Evolutionary conservation across 352 stramenopile species (phyloP).

Genomic region (Elongisporangium anandrum): DNA sequence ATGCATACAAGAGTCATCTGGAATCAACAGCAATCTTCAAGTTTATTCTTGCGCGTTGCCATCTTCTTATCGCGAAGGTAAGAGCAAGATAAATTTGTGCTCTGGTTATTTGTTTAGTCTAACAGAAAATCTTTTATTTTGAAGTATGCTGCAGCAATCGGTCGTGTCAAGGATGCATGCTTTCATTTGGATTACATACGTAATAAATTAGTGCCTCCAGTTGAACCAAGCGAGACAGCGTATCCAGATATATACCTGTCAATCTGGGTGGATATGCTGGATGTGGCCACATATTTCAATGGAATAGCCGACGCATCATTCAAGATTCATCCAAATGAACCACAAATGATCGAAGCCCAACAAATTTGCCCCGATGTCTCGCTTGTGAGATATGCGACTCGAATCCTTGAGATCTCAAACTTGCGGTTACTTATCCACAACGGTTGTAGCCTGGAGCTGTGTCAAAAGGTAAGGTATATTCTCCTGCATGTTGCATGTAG

Average conservation of each 20-base stretch:
- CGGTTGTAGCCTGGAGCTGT: conserved; percentile 46
- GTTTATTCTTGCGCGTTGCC: conserved; percentile 50
- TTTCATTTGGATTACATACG: conserved; percentile 53
- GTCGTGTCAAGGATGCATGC: conserved; percentile 40
- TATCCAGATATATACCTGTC: conserved; percentile 52
- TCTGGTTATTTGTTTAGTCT: background rate
- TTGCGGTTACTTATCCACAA: conserved; percentile 39
- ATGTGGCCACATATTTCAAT: conserved; percentile 48
- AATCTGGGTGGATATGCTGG: conserved; percentile 55
- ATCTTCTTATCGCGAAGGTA: conserved; percentile 69
- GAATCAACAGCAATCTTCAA: conserved; percentile 39
- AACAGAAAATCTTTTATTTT: conserved; percentile 2
- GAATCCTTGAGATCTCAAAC: conserved; percentile 36
- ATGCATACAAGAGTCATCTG: conserved; percentile 35
- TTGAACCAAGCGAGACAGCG: conserved; percentile 11
- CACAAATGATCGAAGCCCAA: conserved; percentile 14
- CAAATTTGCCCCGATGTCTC: conserved; percentile 44
- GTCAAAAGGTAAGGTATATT: conserved; percentile 36
- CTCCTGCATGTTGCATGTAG: background rate
- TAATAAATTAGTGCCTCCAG: conserved; percentile 37
- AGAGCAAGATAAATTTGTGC: background rate
- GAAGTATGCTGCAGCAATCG: conserved; percentile 59
- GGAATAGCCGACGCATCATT: conserved; percentile 16
- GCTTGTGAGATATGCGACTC: conserved; percentile 47
- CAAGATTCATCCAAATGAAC: conserved; percentile 2